A percentile compares a stretch with the other conserved stretches of the same genome.
These are phyloP conservation scores for Skeletonema costatum DNA, from an alignment of 108 stramenopile genomes.

Conservation along the genomic window DNA sequence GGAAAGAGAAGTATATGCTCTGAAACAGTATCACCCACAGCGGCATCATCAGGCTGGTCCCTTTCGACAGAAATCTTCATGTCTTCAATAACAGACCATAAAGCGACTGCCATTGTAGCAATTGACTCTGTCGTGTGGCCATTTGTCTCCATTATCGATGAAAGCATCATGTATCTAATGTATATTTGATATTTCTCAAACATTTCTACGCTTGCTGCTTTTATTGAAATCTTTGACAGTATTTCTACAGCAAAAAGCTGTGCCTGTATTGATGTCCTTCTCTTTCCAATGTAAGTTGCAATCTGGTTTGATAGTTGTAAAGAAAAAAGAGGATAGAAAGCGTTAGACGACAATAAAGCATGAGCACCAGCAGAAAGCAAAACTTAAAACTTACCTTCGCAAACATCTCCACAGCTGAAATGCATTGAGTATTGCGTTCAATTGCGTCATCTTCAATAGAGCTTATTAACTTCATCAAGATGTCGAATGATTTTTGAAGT, in stretches of 20 bases:
- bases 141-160: constrained; percentile 24
- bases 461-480: constrained; percentile 17
- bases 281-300: constrained; percentile 27
- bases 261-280: constrained; percentile 26
- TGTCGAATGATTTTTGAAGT: constrained; percentile 29
- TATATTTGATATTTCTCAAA: constrained; percentile 44
- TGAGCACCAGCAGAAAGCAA: not conserved
- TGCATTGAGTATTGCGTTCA: constrained; percentile 9
- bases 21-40: constrained; percentile 11
- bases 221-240: constrained; percentile 27
- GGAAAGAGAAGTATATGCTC: constrained; percentile 35
- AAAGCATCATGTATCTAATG: constrained; percentile 31
- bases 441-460: not conserved
- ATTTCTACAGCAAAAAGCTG: constrained; percentile 34
- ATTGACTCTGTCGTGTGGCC: constrained; percentile 24
- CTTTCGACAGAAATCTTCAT: not conserved
- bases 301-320: constrained; percentile 8
- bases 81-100: constrained; percentile 20
- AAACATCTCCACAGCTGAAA: constrained; percentile 39
- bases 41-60: not conserved
- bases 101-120: constrained; percentile 29
- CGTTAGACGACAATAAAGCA: not conserved
- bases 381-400: constrained; percentile 33
- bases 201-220: constrained; percentile 10
- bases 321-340: not conserved